phyloP scores from a whole-genome alignment of 345 rosid genomes.

The Clausena lansium region DNA sequence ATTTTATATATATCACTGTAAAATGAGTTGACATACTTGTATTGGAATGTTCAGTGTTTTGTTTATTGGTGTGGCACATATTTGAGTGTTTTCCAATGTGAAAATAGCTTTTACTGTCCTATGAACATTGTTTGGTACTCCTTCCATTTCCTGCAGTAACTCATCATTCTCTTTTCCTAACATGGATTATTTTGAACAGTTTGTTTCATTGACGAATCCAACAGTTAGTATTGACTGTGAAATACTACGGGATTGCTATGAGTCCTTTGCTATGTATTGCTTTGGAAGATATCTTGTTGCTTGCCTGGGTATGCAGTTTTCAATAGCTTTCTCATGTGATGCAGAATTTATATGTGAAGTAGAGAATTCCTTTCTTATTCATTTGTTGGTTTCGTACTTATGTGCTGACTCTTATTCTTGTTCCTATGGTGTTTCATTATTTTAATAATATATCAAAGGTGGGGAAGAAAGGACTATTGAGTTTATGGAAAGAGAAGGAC shows the following conservation, averaged over 20 bases:
- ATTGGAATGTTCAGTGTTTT: background rate
- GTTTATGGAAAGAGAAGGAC: constrained; percentile 92
- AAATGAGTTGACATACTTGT: background rate
- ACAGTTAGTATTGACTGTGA: constrained; percentile 85
- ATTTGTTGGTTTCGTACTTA: background rate
- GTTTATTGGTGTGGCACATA: background rate
- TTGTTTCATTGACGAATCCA: constrained; percentile 86
- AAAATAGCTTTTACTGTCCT: background rate
- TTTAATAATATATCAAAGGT: constrained; percentile 40
- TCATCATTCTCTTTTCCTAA: constrained; percentile 5
- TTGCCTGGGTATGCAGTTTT: constrained; percentile 75
- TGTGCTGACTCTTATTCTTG: background rate
- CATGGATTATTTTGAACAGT: constrained; percentile 40
- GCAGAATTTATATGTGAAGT: background rate
- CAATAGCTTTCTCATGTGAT: constrained; percentile 2
- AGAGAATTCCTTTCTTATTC: background rate
- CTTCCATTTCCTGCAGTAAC: background rate
- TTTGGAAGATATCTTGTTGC: constrained; percentile 98
- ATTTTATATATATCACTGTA: background rate
- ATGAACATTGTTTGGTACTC: background rate
- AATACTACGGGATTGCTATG: constrained; percentile 95
- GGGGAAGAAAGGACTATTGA: constrained; percentile 89
- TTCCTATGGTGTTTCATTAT: background rate
- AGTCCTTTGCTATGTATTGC: constrained; percentile 99
- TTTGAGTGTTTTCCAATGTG: background rate